Base-by-base conservation (phyloP, 2,329 filamentous ascomycete species). In the Ustulina deusta region DNA sequence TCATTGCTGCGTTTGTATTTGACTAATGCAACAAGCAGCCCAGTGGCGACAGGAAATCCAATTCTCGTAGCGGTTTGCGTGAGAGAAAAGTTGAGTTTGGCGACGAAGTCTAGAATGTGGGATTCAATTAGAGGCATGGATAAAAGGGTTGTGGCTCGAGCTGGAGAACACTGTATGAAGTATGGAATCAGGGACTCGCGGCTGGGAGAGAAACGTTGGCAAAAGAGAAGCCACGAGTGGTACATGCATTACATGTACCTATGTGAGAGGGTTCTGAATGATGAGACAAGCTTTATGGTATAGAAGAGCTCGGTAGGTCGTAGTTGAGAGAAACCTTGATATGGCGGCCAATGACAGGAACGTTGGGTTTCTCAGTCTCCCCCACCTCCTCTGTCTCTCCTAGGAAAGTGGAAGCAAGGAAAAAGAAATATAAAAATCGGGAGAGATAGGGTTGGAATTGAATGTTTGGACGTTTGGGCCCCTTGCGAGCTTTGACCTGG, bases 1-100 rank as follows among this genome's bases (percentile, higher is more conserved):
- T 42, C 66, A 65, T 65, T 40, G 22, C n/a, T 27, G 22, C 22
- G 61, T 59, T 25, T 52, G 29, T 48, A 49, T 29, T 17, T 25
- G 17, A 20, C 40, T 27, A 34, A 27, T 4, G 42, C 20, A 44
- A 54, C 44, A 15, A 61, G 22, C n/a, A 38, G 34, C n/a, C 44
- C 22, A 11, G 13, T 7, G 20, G 20, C 7, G 25, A 44, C 17
- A 13, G 20, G 6, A 15, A 17, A 32, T 9, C 6, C 32, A 10
- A 32, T 13, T 15, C 27, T 27, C n/a, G 25, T 46, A 27, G 3
- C 13, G 6, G 27, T 17, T 25, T 34, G 11, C n/a, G 17, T 27
- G 42, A 40, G 0, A 32, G 40, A 40, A 15, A 27, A n/a, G 11
- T 27, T n/a, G 25, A 51, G 7, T 48, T 22, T 60, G 29, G 22